phyloP scores from a whole-genome alignment of 257 asterid genomes.

The Ilex aquifolium region DNA sequence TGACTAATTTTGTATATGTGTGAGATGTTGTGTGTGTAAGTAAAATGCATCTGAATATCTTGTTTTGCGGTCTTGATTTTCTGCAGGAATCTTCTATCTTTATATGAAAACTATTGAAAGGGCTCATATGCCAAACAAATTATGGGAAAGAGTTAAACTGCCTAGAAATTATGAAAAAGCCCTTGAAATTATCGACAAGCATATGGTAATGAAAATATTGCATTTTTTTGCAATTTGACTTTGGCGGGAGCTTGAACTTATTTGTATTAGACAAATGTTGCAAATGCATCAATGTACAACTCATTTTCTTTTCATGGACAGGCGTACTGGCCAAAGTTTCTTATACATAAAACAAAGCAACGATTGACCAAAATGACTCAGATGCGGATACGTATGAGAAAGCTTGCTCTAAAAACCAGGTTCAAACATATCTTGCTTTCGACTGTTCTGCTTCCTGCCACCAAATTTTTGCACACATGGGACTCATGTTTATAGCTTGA shows the following conservation, averaged over 20 bases:
- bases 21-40: too few relatives aligned
- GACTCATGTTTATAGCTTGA: too few relatives aligned
- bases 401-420: slow-evolving; percentile 93
- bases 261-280: not conserved
- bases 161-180: slow-evolving; percentile 88
- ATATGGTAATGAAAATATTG: slow-evolving; percentile 49
- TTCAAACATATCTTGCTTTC: slow-evolving; percentile 3
- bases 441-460: too few relatives aligned
- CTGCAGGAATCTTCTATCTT: slow-evolving; percentile 78
- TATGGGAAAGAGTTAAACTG: slow-evolving; percentile 96
- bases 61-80: slow-evolving; percentile 5
- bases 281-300: not conserved
- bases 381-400: slow-evolving; percentile 97
- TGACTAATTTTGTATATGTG: too few relatives aligned
- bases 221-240: not conserved
- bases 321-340: slow-evolving; percentile 90
- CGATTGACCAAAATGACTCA: slow-evolving; percentile 94
- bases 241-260: not conserved
- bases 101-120: slow-evolving; percentile 98
- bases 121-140: slow-evolving; percentile 94
- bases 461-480: too few relatives aligned
- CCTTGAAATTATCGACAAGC: slow-evolving; percentile 87
- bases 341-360: slow-evolving; percentile 86
- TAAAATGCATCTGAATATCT: too few relatives aligned
- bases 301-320: slow-evolving; percentile 16